Evolutionary conservation across 345 rosid species (phyloP), one percentile per base, ranked within the genome.

Genomic region (Populus deltoides): DNA sequence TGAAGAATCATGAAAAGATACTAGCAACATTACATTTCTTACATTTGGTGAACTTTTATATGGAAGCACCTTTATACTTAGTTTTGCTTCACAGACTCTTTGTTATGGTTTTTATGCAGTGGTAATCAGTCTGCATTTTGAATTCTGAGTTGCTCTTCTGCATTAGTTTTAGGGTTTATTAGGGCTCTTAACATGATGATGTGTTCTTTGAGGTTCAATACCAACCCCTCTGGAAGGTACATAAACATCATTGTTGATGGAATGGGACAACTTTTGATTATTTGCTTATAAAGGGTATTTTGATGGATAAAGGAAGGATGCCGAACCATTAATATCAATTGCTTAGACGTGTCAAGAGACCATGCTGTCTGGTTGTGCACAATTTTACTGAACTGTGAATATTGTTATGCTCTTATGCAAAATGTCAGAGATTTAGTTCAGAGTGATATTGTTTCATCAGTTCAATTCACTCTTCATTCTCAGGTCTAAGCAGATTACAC

Each of bases 401-500:
- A 31, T 27, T 27, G 1, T 27, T 13, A 25, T 24, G 22, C 35
- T 70, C 39, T n/a, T 29, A 25, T 20, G 15, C 74, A 47, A 7
- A 20, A 43, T 17, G 31, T 4, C n/a, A 16, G n/a, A 22, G 59
- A 39, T 59, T 47, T 47, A 15, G 4, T 7, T 77, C 31, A 17
- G 3, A 55, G 43, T 57, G 68, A 25, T 12, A 33, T 11, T 75
- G 20, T 45, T 75, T n/a, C n/a, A 13, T 24, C 39, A 15, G 51
- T 76, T 68, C 51, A 25, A 47, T 72, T 13, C 66, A 29, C 24
- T 72, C 10, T 47, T 18, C 16, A 45, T 18, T 77, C 35, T 55
- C 31, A 73, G 76, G 71, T 49, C 16, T 66, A 43, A 71, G 66
- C 24, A 41, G 71, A 77, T 61, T 33, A 62, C 45, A 18, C 11